Evolutionary conservation across 2,329 filamentous ascomycete genomes (phyloP), one percentile per base, ranked within the genome.

Genomic region (Talaromyces sp.): DNA sequence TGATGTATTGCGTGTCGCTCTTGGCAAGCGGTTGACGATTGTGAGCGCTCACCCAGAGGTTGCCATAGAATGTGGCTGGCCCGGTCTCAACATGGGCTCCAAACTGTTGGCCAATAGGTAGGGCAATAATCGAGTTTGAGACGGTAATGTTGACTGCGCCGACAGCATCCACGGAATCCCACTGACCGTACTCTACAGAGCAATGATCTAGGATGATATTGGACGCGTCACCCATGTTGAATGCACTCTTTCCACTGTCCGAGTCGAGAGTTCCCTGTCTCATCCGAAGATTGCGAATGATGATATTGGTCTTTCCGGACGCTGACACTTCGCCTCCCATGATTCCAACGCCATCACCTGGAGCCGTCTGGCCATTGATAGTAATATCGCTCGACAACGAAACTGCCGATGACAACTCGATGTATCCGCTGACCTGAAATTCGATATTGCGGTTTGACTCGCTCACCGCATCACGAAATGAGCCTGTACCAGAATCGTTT

Each of bases 131-230:
- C 37, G 76, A 80, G 67, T 84, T 78, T 63, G 82, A 79, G 16
- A 84, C 77, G 0, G 82, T 83, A 52, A 84, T 77, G 60, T 83
- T 83, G 16, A 73, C 72, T 0, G 76, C 77, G 1, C 74, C 75
- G 0, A 81, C 82, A 23, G 73, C 82, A 84, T 83, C 12, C 77
- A 80, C 66, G 83, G 84, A 1, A 80, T 84, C 71, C 85, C 83
- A 63, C 84, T 82, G 80, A n/a, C 83, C 83, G 80, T 82, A 85
- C 0, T 80, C 77, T 16, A 81, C 79, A 21, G 78, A 81, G 35
- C 84, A 72, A 65, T 85, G 83, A 68, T 85, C 83, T 66, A 85
- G 83, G 52, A 85, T 84, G 75, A 85, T 83, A 65, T 79, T 82
- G 35, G 72, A 71, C 7, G 82, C 82, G 8, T 82, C 77, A 5